These are phyloP conservation scores for barley (Hordeum vulgare) DNA, from an alignment of 176 grass and related monocot species.

Conservation along the genomic window DNA sequence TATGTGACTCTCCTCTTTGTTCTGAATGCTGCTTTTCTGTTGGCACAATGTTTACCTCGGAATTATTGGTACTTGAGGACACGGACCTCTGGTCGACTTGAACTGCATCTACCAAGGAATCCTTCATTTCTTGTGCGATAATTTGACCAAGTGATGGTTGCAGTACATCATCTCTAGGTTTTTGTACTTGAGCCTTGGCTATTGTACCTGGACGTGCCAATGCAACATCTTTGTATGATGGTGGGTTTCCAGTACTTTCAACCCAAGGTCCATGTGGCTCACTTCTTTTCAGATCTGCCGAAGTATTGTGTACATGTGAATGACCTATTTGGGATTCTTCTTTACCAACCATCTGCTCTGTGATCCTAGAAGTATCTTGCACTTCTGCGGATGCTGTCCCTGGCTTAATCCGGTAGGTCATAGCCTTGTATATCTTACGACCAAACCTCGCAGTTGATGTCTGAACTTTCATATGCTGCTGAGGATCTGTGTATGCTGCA, in stretches of 20 bases:
- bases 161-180: slow-evolving; percentile 50
- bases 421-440: slow-evolving; percentile 76
- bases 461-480: slow-evolving; percentile 74
- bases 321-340: slow-evolving; percentile 37
- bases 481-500: slow-evolving; percentile 63
- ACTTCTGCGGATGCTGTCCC: slow-evolving; percentile 40
- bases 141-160: slow-evolving; percentile 50
- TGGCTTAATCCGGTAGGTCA: slow-evolving; percentile 86
- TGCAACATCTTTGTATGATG: slow-evolving; percentile 99
- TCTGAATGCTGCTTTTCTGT: slow-evolving; percentile 27
- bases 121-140: slow-evolving; percentile 61
- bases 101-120: slow-evolving; percentile 31
- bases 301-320: slow-evolving; percentile 28
- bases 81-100: slow-evolving; percentile 31
- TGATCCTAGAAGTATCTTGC: slow-evolving; percentile 34
- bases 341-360: slow-evolving; percentile 35
- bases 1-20: slow-evolving; percentile 32
- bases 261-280: slow-evolving; percentile 49
- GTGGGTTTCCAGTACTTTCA: slow-evolving; percentile 54
- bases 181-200: slow-evolving; percentile 63
- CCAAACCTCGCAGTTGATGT: slow-evolving; percentile 70
- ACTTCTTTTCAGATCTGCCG: slow-evolving; percentile 43
- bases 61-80: slow-evolving; percentile 25
- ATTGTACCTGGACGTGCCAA: slow-evolving; percentile 95
- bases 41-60: slow-evolving; percentile 27